Evolutionary conservation across 1,284 basidiomycete genomes (phyloP), one percentile per base, ranked within the genome.

Genomic region (Uromyces viciae-fabae): DNA sequence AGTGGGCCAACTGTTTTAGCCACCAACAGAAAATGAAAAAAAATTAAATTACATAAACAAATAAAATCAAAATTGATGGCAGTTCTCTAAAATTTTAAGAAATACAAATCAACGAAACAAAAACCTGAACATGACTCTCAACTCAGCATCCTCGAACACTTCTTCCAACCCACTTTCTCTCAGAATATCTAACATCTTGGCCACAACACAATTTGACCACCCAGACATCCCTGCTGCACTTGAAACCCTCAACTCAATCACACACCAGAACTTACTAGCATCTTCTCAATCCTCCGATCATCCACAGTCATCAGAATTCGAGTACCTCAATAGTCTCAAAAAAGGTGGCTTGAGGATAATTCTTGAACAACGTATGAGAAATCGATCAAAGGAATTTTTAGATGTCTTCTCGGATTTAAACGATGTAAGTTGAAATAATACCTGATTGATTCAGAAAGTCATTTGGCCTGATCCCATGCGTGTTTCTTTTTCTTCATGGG

Each of bases 181-280:
- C 7, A 89, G 94, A n/a, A 88, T 96, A 25, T 94, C 93, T 87
- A 96, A 96, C 86, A 91, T 96, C 77, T 88, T 96, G 33, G 91
- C 92, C 36, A 91, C 91, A 1, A 93, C 90, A 79, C 86, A 86
- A 58, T 95, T 93, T 83, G 91, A 94, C 73, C 94, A 95, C 85
- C 88, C 90, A 15, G 89, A 90, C 0, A 94, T 92, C 0, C 88
- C 89, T 52, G 92, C 94, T 82, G 94, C 94, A 0, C 88, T 97
- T 42, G 89, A 91, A 80, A 95, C 93, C 0, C 89, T 96, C 43
- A 93, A 93, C 1, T 90, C 92, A 38, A 88, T 64, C 60, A 64
- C 60, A 94, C 78, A 95, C 94, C 38, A 58, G 75, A 1, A 56
- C 69, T 19, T 54, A 49, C 2, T 22, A 81, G 38, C 43, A 11